Conservation (phyloP, 2,329 filamentous ascomycete genomes). For the Aurifilum marmelostoma region DNA sequence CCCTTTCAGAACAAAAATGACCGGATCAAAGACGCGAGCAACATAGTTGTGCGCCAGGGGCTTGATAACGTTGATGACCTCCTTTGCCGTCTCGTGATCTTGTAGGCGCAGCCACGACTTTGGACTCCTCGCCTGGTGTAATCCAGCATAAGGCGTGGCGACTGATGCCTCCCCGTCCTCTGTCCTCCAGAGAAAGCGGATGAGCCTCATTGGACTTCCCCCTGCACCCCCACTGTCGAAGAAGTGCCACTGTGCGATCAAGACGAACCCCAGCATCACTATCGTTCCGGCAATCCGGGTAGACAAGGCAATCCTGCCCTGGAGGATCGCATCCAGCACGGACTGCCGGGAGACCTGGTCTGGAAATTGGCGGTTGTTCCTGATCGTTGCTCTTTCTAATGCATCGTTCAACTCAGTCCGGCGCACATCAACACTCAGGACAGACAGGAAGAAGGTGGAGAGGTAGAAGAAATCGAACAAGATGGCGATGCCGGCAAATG, state of each 20-base stretch:
- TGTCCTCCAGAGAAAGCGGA: conserved; percentile 39
- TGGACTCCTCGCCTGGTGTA: conserved; percentile 77
- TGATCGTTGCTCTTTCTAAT: conserved; percentile 59
- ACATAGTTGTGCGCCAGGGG: conserved; percentile 72
- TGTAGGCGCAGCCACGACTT: conserved; percentile 77
- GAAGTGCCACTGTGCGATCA: conserved; percentile 79
- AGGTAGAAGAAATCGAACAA: conserved; percentile 79
- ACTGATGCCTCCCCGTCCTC: conserved; percentile 35
- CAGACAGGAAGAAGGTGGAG: conserved; percentile 78
- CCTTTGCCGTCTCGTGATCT: conserved; percentile 76
- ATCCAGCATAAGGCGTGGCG: conserved; percentile 55
- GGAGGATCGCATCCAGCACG: conserved; percentile 65
- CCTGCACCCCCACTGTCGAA: conserved; percentile 51
- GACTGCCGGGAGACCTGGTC: conserved; percentile 43
- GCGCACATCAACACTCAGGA: conserved; percentile 78
- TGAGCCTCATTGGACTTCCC: conserved; percentile 16
- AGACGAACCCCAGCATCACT: conserved; percentile 71
- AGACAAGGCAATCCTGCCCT: conserved; percentile 68
- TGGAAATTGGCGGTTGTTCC: conserved; percentile 39
- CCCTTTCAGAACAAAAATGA: conserved; percentile 71
- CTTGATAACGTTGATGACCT: conserved; percentile 77
- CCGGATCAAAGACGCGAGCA: conserved; percentile 73
- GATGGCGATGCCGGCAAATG: conserved; percentile 74
- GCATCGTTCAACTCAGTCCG: conserved; percentile 77
- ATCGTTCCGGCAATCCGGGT: conserved; percentile 76